Percentiles rank a stretch among this genome's conserved stretches.
phyloP scores from a whole-genome alignment of 2,329 filamentous ascomycete species.

The Stenocarpella maydis region DNA sequence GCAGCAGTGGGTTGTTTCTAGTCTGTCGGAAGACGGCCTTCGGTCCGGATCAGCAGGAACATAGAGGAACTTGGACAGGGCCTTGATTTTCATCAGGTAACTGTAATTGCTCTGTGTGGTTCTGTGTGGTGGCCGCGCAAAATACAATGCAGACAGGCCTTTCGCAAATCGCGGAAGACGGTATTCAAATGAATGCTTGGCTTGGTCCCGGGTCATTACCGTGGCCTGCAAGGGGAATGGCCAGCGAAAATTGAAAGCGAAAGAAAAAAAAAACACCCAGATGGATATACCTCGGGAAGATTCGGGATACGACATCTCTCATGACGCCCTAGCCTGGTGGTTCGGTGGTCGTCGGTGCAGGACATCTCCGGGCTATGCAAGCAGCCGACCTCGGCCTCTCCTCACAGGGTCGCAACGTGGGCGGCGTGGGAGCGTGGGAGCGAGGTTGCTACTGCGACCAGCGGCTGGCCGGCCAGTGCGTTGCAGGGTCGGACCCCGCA shows the following conservation, averaged over 20 bases:
- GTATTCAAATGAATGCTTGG: conserved; percentile 12
- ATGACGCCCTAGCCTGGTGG: background rate
- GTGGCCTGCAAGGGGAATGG: background rate
- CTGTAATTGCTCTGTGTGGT: conserved; percentile 32
- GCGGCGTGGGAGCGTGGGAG: too few relatives aligned
- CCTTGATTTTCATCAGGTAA: conserved; percentile 32
- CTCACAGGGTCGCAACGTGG: background rate
- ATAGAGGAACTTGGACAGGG: background rate
- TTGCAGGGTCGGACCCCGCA: conserved; percentile 6
- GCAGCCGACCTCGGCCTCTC: conserved; percentile 13
- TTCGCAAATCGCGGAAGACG: conserved; percentile 28
- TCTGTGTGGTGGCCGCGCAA: conserved; percentile 2
- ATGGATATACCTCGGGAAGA: conserved; percentile 22
- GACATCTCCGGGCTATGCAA: background rate
- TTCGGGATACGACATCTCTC: background rate
- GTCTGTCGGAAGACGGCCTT: conserved; percentile 6
- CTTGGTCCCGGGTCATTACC: background rate
- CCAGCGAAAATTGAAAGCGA: conserved; percentile 6
- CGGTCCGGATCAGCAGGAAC: conserved; percentile 17
- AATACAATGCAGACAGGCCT: background rate
- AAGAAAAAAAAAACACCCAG: too few relatives aligned
- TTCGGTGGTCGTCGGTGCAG: background rate
- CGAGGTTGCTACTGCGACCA: background rate
- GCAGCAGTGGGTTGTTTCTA: conserved; percentile 7
- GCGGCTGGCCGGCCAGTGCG: background rate